A percentile compares a stretch with the other conserved stretches of the same genome.
Evolutionary conservation across 2,329 filamentous ascomycete species (phyloP).

Genomic region (Botrytis byssoidea): DNA sequence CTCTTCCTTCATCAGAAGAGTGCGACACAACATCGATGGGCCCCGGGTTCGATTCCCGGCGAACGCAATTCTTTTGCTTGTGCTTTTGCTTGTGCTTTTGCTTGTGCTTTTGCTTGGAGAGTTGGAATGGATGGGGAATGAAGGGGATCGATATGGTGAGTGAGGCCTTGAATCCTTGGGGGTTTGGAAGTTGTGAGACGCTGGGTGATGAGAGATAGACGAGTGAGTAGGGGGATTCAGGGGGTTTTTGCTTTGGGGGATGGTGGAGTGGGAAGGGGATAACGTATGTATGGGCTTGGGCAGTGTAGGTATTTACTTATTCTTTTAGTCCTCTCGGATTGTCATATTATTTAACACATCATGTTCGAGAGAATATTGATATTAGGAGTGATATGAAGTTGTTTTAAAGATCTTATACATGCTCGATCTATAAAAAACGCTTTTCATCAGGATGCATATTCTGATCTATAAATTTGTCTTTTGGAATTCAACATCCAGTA

Average conservation of each 20-base stretch:
- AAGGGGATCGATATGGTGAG: neutral
- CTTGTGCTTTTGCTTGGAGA: too few relatives aligned
- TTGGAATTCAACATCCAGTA: neutral
- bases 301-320: neutral
- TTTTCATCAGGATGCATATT: neutral
- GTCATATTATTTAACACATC: neutral
- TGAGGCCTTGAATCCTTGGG: neutral
- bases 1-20: too few relatives aligned
- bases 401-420: neutral
- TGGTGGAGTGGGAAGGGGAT: neutral
- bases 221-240: neutral
- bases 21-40: neutral
- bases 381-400: neutral
- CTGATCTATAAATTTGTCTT: neutral
- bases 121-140: too few relatives aligned
- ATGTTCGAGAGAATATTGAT: neutral
- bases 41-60: constrained; percentile 6
- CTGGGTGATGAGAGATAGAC: neutral
- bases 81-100: too few relatives aligned
- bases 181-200: neutral
- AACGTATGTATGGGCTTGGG: neutral
- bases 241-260: neutral
- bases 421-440: neutral
- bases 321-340: neutral
- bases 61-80: neutral